Evolutionary conservation across 2,329 filamentous ascomycete genomes (phyloP).

Genomic region (Curvularia eragrostidis): DNA sequence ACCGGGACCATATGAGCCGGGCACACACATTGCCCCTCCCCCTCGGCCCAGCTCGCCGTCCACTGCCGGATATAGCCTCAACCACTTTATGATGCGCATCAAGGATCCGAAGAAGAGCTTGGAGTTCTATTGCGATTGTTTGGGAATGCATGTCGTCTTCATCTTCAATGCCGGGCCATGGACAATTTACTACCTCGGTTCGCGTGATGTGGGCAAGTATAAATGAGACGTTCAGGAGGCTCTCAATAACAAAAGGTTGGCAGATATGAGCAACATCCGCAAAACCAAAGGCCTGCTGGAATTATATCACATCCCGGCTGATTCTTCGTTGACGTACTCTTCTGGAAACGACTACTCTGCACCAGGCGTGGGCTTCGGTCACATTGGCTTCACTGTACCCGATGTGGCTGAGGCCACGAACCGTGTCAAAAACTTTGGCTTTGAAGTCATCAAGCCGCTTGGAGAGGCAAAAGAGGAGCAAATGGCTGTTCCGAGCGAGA

Average conservation of each 20-base stretch:
- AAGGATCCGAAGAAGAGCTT: conserved; percentile 37
- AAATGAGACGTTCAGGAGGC: background rate
- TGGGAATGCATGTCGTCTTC: conserved; percentile 46
- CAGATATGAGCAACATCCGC: conserved; percentile 28
- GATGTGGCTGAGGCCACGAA: conserved; percentile 36
- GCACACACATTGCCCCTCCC: conserved; percentile 36
- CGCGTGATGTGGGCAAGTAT: conserved; percentile 29
- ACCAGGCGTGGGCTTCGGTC: conserved; percentile 39
- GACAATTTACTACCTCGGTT: conserved; percentile 47
- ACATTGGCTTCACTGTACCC: conserved; percentile 47
- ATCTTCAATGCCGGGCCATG: conserved; percentile 45
- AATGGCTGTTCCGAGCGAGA: conserved; percentile 34
- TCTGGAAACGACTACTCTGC: conserved; percentile 38
- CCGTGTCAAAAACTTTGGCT: conserved; percentile 31
- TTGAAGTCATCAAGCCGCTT: conserved; percentile 38
- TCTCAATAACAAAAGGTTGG: background rate
- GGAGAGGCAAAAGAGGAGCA: conserved; percentile 31
- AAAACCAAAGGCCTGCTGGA: conserved; percentile 41
- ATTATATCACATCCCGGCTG: conserved; percentile 42
- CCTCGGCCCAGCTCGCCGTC: conserved; percentile 34
- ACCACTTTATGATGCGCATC: conserved; percentile 47
- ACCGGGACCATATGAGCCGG: conserved; percentile 26
- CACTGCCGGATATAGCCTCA: conserved; percentile 37
- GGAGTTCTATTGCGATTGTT: conserved; percentile 44
- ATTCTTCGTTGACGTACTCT: conserved; percentile 27